Conservation (phyloP, 2,329 filamentous ascomycete genomes). For the Fusarium begoniae region DNA sequence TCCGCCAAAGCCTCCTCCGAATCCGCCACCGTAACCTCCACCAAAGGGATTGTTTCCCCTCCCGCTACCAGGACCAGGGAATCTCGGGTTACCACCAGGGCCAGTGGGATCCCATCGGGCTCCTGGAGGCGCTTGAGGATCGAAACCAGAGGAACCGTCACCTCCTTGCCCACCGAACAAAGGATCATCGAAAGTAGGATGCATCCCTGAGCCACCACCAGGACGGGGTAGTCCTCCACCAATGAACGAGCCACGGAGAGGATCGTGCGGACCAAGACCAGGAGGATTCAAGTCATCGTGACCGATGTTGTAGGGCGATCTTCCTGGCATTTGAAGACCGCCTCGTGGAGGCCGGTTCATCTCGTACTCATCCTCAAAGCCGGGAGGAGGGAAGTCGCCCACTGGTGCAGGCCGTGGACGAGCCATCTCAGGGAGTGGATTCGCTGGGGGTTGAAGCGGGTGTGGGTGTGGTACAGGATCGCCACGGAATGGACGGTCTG, state of each 20-base stretch:
- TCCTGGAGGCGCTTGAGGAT: constrained; percentile 83
- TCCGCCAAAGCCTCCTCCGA: constrained; percentile 41
- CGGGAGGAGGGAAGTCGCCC: constrained; percentile 83
- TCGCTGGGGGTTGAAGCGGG: constrained; percentile 71
- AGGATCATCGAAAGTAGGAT: constrained; percentile 93
- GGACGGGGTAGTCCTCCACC: constrained; percentile 67
- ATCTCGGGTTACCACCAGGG: constrained; percentile 65
- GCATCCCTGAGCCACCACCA: constrained; percentile 82
- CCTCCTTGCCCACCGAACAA: constrained; percentile 67
- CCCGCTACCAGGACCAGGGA: constrained; percentile 55
- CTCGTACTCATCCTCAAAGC: constrained; percentile 93
- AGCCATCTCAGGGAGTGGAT: constrained; percentile 70
- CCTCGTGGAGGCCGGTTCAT: constrained; percentile 68
- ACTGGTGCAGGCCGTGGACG: constrained; percentile 68
- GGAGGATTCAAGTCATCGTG: constrained; percentile 89
- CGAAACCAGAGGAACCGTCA: constrained; percentile 49
- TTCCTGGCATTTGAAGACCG: constrained; percentile 50
- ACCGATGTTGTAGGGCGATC: constrained; percentile 75
- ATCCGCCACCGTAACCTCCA: constrained; percentile 49
- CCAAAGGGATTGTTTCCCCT: constrained; percentile 52
- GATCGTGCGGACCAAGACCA: constrained; percentile 85
- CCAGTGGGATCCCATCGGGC: constrained; percentile 91
- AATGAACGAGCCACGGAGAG: constrained; percentile 74
- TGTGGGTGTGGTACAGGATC: constrained; percentile 63
- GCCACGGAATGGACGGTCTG: constrained; percentile 47